Base-by-base conservation (phyloP, 2,329 filamentous ascomycete species). In the Talaromyces piceae region DNA sequence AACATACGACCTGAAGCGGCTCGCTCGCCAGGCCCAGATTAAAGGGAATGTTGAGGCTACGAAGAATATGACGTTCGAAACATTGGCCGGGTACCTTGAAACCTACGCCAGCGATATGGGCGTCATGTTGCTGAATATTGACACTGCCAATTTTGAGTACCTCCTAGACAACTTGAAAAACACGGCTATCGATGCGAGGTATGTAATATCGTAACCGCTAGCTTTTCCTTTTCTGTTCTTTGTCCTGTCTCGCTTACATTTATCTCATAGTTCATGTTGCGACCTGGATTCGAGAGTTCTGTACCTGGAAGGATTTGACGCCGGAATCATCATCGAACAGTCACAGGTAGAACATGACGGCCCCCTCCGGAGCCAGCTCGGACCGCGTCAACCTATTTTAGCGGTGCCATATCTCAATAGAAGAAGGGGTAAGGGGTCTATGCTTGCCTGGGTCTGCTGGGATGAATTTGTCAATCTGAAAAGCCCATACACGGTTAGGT, bases 381-480 rank as follows among this genome's bases (percentile, higher is more conserved):
- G 48, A 41, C 39, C 39, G 12, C n/a, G 20, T 25, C 39, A 43
- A 12, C 39, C 39, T 6, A 43, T 45, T 50, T 26, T 50, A 41
- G 48, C 48, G 27, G 48, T 50, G 18, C 48, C 48, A 22, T 50
- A 50, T 37, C 16, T 50, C 6, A 50, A 50, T 18, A 41, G 25
- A 41, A 18, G 41, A 7, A 50, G 22, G 33, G 48, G 48, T 2
- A 18, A 20, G 11, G 61, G 61, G 18, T 63, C 61, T 1, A 63
- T 61, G 58, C 44, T 63, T 41, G 61, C 61, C 23, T 63, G 60
- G 60, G 60, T 62, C 5, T 63, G 61, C 45, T 63, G 61, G 60
- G 61, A 63, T 47, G 61, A 63, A 51, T 63, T 63, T 48, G 60
- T 63, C 27, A 58, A 61, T 33, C 61, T 63, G 33, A 43, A 61